Evolutionary conservation across 139 green algal genomes (phyloP).

Genomic region (Astrephomene gubernaculifera): DNA sequence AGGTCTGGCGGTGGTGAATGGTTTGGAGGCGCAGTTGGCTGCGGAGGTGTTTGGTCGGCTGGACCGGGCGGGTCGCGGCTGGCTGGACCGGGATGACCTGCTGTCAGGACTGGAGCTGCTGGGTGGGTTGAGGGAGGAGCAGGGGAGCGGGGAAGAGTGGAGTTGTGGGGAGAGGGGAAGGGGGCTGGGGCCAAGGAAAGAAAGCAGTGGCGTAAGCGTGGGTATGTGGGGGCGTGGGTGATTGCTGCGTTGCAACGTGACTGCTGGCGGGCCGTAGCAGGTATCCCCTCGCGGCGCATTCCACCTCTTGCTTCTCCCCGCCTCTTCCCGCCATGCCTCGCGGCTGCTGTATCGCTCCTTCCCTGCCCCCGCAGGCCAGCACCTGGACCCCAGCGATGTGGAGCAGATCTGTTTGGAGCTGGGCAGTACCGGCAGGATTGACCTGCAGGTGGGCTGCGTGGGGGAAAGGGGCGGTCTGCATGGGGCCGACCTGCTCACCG

Average conservation of each 20-base stretch:
- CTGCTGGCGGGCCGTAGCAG: no score
- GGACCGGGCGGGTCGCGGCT: conserved; percentile 10
- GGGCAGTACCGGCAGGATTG: background rate
- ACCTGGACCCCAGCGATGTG: conserved; percentile 20
- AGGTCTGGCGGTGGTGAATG: background rate
- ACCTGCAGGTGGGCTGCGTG: background rate
- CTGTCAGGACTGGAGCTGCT: conserved; percentile 19
- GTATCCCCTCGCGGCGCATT: no score
- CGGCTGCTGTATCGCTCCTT: background rate
- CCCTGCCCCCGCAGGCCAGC: conserved; percentile 8
- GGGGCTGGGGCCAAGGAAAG: background rate
- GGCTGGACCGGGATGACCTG: conserved; percentile 34
- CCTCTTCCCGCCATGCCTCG: no score
- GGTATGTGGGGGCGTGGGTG: no score
- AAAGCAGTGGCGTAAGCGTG: no score
- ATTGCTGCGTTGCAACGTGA: no score
- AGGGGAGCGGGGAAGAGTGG: background rate
- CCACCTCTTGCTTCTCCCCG: no score
- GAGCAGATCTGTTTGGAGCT: conserved; percentile 34
- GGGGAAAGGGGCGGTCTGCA: no score
- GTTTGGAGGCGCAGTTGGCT: background rate
- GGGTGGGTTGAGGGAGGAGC: background rate
- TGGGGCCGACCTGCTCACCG: no score
- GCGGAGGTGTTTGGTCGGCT: conserved; percentile 1
- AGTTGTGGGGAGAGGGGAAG: background rate